Base-by-base conservation (phyloP, 2,329 filamentous ascomycete species). In the Trichoderma koningiopsis region DNA sequence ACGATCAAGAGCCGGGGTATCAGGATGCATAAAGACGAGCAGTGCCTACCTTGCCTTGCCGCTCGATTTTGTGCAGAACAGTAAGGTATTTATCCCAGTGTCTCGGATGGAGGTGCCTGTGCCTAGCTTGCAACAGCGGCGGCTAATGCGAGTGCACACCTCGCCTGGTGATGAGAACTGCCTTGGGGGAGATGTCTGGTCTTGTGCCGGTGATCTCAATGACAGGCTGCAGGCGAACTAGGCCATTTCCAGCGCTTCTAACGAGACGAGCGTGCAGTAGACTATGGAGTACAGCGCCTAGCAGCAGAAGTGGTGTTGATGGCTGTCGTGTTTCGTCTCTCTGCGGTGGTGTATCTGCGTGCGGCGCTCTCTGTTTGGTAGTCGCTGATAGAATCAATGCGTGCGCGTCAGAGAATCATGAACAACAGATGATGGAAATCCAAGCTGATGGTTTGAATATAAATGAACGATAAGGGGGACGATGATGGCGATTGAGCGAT, bases 1-100 rank as follows among this genome's bases (percentile, higher is more conserved):
- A 72, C 75, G 74, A 77, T 75, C 75, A 77, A 75, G 74, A 74
- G 72, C 76, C 74, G 73, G 75, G 55, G 57, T 11, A 10, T 66
- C 35, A 66, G 63, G 53, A 43, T 66, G 63, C 63, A 59, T 58
- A 49, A 67, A 35, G 8, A 7, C 29, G 27, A 29, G 49, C 33
- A 43, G 49, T 52, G 31, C 61, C 61, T 52, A 43, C 61, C 61
- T 52, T 29, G 47, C 61, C 61, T 52, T 29, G 47, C 14, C 8
- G 59, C 27, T 40, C 22, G 22, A 24, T 58, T 58, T 58, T 58
- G 19, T 37, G 27, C 53, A 56, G 47, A 24, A 24, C 24, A 11
- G 4, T 13, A 13, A 49, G 31, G 53, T 56, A 33, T 56, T 31
- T 56, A 31, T 29, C 16, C 19, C 19, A n/a, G n/a, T 37, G 55